Evolutionary conservation across 2,329 filamentous ascomycete species (phyloP), one percentile per base, ranked within the genome.

Genomic region (Penicillium sp.): DNA sequence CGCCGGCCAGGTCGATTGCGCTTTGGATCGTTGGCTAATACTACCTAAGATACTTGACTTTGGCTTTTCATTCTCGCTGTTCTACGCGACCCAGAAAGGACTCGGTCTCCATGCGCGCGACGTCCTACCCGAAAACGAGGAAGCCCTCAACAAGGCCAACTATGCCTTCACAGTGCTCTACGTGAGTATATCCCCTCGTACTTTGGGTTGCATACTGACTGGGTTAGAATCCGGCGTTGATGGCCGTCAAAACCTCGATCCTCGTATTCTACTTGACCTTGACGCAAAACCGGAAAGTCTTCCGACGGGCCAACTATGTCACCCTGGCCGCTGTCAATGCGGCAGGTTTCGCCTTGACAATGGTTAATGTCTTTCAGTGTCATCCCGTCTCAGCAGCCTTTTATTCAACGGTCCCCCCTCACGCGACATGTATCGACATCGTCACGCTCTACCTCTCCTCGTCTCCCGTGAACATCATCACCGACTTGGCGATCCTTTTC

Each of bases 171-270:
- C 80, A 16, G 80, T 85, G 24, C 72, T 86, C 44, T 85, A 86
- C 69, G 75, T 81, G 67, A 55, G 76, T 72, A 18, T 44, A 11
- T 20, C 4, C 35, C 33, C 9, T 3, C 4, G 4, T 38, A 10
- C 2, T 9, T 11, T 20, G 20, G 18, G 18, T 38, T 9, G 35
- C 35, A 38, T 41, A 11, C 24, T 41, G 39, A 41, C 14, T 6
- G 7, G 39, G 18, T n/a, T 63, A 92, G 85, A 95, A 96, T 66
- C 91, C 91, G 11, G 87, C 89, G 3, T 78, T 96, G 50, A 95
- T 95, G 89, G 85, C 88, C 2, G 90, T 90, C 45, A 96, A 96
- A 74, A 91, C 89, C 0, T 95, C 90, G n/a, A 89, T 96, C 62
- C 79, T 96, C 51, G 80, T 94, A 47, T 96, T 96, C 71, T 96